Conservation (phyloP, 2,329 filamentous ascomycete species). For the Pleomassaria siparia region DNA sequence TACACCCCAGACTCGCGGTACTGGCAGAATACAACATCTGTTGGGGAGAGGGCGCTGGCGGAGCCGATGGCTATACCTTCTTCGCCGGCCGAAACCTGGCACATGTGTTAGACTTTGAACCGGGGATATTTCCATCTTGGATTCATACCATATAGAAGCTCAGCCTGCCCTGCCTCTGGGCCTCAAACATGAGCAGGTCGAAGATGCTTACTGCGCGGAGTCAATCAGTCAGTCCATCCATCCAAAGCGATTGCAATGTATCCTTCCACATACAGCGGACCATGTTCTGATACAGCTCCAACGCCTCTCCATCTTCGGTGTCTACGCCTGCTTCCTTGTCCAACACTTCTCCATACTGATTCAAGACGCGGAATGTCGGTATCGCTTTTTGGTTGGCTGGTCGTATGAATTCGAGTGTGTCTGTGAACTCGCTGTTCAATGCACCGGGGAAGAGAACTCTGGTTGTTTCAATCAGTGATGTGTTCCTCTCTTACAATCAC, state of each 20-base stretch:
- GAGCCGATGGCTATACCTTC: conserved; percentile 92
- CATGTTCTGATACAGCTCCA: conserved; percentile 66
- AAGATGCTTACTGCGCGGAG: conserved; percentile 68
- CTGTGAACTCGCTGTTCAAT: conserved; percentile 89
- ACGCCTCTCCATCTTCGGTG: conserved; percentile 63
- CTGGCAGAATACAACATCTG: conserved; percentile 90
- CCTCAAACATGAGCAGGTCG: conserved; percentile 98
- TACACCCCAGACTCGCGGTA: conserved; percentile 94
- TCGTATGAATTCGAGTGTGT: conserved; percentile 72
- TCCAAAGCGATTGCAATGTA: background rate
- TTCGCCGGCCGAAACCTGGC: conserved; percentile 75
- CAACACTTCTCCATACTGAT: conserved; percentile 82
- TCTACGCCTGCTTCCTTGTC: conserved; percentile 69
- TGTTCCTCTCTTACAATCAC: background rate
- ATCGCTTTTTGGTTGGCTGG: conserved; percentile 74
- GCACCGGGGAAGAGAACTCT: conserved; percentile 84
- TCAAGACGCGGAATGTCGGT: conserved; percentile 87
- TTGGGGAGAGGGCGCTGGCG: conserved; percentile 76
- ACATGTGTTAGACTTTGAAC: background rate
- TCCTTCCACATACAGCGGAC: conserved; percentile 50
- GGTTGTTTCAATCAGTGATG: conserved; percentile 3
- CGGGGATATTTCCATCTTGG: background rate
- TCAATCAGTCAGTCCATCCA: conserved; percentile 5
- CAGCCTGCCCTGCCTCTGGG: conserved; percentile 88
- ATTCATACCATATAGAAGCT: conserved; percentile 88